Conservation (phyloP, 2,329 filamentous ascomycete species). For the Hypoxylon sp. region DNA sequence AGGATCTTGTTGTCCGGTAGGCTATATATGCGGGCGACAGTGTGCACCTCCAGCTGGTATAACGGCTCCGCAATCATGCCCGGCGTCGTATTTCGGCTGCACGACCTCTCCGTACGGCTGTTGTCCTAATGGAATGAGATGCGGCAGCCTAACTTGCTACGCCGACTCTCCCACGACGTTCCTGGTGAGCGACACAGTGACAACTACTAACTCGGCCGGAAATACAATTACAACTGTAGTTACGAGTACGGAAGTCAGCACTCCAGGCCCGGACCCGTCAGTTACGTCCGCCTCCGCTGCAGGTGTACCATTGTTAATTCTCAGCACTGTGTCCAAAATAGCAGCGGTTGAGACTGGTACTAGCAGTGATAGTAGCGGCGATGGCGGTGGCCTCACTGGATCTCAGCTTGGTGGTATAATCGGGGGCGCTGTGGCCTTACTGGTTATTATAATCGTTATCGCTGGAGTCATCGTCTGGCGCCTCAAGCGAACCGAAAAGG, state of each 20-base stretch:
- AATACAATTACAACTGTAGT: slow-evolving; percentile 58
- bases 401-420: slow-evolving; percentile 67
- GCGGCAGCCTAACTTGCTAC: slow-evolving; percentile 63
- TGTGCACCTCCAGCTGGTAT: slow-evolving; percentile 62
- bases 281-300: slow-evolving; percentile 45
- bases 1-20: slow-evolving; percentile 63
- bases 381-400: slow-evolving; percentile 54
- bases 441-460: slow-evolving; percentile 62
- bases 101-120: slow-evolving; percentile 66
- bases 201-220: slow-evolving; percentile 60
- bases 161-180: slow-evolving; percentile 61
- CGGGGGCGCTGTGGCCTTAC: slow-evolving; percentile 62
- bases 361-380: slow-evolving; percentile 43
- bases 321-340: slow-evolving; percentile 60
- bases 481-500: slow-evolving; percentile 61
- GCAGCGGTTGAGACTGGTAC: slow-evolving; percentile 50
- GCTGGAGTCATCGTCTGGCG: slow-evolving; percentile 65
- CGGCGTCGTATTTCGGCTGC: slow-evolving; percentile 62
- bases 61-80: slow-evolving; percentile 59
- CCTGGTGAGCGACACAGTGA: slow-evolving; percentile 60
- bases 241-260: slow-evolving; percentile 56
- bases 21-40: slow-evolving; percentile 58
- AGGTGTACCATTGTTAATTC: slow-evolving; percentile 59
- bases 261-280: slow-evolving; percentile 47
- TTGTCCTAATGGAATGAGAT: slow-evolving; percentile 64